These are phyloP conservation scores for Lactarius akahatsu DNA, from an alignment of 768 basidiomycete species.

Conservation along the genomic window DNA sequence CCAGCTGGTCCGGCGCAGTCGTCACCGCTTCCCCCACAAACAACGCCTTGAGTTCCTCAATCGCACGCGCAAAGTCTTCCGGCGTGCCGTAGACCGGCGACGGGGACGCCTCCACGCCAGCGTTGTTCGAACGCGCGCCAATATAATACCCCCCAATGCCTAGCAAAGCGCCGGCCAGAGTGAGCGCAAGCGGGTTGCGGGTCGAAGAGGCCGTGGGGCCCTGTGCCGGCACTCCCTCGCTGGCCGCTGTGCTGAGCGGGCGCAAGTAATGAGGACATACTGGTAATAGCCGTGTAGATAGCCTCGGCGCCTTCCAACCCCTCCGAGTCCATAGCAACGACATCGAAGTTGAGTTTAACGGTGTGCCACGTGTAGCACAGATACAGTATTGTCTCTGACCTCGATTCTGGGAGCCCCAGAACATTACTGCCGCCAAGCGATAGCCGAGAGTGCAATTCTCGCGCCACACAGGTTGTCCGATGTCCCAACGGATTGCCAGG, in stretches of 20 bases:
- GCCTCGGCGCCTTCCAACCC: not conserved
- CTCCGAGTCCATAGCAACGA: not conserved
- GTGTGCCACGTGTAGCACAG: too few species aligned
- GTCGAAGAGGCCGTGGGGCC: not conserved
- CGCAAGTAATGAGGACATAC: not conserved
- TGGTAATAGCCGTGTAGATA: not conserved
- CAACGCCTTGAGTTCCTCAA: constrained; percentile 31
- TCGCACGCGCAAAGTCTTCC: constrained; percentile 33
- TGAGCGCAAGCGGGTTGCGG: not conserved
- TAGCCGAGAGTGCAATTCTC: not conserved
- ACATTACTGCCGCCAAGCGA: too few species aligned
- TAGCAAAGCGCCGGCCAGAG: constrained; percentile 11
- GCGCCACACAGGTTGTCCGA: not conserved
- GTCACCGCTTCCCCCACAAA: constrained; percentile 25
- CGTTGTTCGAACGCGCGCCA: constrained; percentile 7
- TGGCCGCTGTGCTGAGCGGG: not conserved
- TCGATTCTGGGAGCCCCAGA: too few species aligned
- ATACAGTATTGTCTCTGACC: too few species aligned
- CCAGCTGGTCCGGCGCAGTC: constrained; percentile 30
- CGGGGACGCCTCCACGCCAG: not conserved
- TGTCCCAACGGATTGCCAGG: constrained; percentile 3
- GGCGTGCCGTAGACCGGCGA: constrained; percentile 31
- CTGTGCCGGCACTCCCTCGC: not conserved
- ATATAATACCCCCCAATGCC: constrained; percentile 24
- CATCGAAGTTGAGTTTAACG: not conserved